Percentiles rank a stretch among this genome's conserved stretches.
These are phyloP conservation scores for Aureoboletus auriporus DNA, from an alignment of 768 basidiomycete genomes.

Conservation along the genomic window DNA sequence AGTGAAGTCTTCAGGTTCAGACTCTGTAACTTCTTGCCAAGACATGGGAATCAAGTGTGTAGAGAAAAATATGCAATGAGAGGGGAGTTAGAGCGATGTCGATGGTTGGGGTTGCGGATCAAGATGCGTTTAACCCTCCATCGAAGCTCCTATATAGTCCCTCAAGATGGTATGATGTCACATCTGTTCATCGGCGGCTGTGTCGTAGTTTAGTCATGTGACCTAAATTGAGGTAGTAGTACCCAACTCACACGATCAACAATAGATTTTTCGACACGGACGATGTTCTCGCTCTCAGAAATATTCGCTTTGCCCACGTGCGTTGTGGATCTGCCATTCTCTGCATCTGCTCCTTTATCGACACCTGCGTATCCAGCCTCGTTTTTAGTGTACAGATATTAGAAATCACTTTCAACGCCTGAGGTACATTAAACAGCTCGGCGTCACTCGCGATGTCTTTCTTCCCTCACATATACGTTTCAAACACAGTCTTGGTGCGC, in stretches of 20 bases:
- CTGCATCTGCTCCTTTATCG: slow-evolving; percentile 50
- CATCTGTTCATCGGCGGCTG: too few relatives aligned
- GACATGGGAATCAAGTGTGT: slow-evolving; percentile 15
- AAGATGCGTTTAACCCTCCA: not conserved
- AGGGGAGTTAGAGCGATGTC: not conserved
- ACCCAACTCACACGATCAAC: too few relatives aligned
- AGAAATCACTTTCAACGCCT: slow-evolving; percentile 77
- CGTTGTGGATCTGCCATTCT: slow-evolving; percentile 1
- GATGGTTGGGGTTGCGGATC: not conserved
- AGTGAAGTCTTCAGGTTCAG: slow-evolving; percentile 34
- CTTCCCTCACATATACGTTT: slow-evolving; percentile 79
- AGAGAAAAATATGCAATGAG: not conserved
- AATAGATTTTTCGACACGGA: too few relatives aligned
- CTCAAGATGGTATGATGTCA: too few relatives aligned
- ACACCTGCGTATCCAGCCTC: slow-evolving; percentile 46
- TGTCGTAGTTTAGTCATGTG: too few relatives aligned
- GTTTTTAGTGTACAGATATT: not conserved
- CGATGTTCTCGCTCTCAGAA: too few relatives aligned
- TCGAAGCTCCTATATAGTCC: not conserved
- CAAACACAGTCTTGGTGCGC: slow-evolving; percentile 72
- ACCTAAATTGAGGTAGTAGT: too few relatives aligned
- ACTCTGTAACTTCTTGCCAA: too few relatives aligned
- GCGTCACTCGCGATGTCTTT: slow-evolving; percentile 72
- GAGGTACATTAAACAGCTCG: slow-evolving; percentile 75
- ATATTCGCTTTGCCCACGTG: too few relatives aligned